Evolutionary conservation across 768 basidiomycete species (phyloP), one percentile per base, ranked within the genome.

Genomic region (Panellus pusillus): DNA sequence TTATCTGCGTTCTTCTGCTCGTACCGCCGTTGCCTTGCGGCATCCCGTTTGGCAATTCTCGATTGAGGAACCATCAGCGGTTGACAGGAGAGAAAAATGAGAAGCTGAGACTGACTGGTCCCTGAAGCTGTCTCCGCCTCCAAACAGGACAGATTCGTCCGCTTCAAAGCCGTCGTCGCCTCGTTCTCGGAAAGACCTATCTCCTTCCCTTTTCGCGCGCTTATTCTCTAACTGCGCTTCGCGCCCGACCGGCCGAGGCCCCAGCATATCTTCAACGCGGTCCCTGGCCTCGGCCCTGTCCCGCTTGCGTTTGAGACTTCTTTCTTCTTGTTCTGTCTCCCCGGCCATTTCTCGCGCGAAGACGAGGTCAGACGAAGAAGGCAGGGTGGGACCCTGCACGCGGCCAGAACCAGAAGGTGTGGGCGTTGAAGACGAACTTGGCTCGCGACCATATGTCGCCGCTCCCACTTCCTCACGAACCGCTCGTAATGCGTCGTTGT

Each of bases 181-280:
- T 17, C 81, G 83, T 40, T 92, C 90, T 48, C 87, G 75, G 67
- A 87, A 91, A 2, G 82, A 67, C 36, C 79, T 74, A 68, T 95
- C 89, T 13, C 73, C 73, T 58, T 91, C 91, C 57, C 92, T 77
- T 57, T 76, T 79, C 36, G 82, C 84, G 28, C 83, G 74, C 68
- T 93, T 91, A 76, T 93, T 93, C 74, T 95, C 94, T 56, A 94
- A 67, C 80, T 88, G 83, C 2, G 85, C 89, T 60, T 95, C 94
- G 49, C 84, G 76, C 1, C 94, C 94, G 4, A 89, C 83, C 55
- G 83, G 79, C 60, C 83, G 83, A n/a, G 93, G 91, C 9, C 87
- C 86, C 1, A 89, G 85, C 68, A 84, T 71, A 28, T 94, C 91
- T 63, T 93, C 90, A 13, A 90, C 50, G 36, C 83, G 74, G 3